Conservation (phyloP, 179 eudicot species). For the Amaranthus tricolor region DNA sequence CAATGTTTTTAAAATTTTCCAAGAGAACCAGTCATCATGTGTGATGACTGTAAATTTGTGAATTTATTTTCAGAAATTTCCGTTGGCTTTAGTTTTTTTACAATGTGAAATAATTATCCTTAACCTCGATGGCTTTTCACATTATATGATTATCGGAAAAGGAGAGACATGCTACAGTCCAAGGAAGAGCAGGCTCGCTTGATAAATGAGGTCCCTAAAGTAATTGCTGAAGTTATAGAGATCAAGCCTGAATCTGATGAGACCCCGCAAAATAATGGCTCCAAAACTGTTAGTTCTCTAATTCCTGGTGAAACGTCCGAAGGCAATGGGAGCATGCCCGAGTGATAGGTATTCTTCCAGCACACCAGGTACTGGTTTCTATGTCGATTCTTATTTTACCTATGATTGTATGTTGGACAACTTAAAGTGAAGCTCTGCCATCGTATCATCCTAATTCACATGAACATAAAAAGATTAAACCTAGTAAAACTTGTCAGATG, state of each 20-base stretch:
- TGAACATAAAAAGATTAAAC: too few species aligned
- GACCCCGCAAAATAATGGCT: constrained; percentile 1
- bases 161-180: constrained; percentile 39
- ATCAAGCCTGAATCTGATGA: constrained; percentile 27
- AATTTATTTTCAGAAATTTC: too few species aligned
- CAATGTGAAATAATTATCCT: constrained; percentile 23
- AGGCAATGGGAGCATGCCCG: constrained; percentile 10
- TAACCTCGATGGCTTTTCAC: constrained; percentile 33
- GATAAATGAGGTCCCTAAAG: constrained; percentile 35
- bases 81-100: not conserved
- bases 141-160: constrained; percentile 28
- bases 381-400: not conserved
- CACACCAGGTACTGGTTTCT: constrained; percentile 16
- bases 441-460: too few species aligned
- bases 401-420: not conserved
- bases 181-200: constrained; percentile 39
- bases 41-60: too few species aligned
- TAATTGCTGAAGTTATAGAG: constrained; percentile 35
- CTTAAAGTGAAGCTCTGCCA: not conserved
- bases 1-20: not conserved
- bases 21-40: too few species aligned
- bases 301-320: constrained; percentile 7
- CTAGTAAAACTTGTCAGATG: too few species aligned
- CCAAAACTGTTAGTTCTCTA: constrained; percentile 6
- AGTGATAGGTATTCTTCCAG: not conserved